Base-by-base conservation (phyloP, 805 yeast species). In the Suhomyces prunicola region DNA sequence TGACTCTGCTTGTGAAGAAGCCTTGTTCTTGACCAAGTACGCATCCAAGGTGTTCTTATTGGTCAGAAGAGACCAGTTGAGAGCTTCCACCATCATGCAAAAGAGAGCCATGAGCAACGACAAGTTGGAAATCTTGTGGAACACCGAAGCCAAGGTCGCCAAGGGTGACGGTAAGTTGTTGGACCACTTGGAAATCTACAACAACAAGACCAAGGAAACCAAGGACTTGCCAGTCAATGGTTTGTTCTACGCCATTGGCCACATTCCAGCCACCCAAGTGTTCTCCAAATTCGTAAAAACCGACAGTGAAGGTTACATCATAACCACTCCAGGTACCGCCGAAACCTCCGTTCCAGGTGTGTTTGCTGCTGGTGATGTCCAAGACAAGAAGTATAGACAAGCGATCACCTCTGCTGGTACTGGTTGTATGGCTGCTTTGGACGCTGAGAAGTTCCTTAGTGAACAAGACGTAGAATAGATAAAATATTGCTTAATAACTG, bases 341-440 rank as follows among this genome's bases (percentile, higher is more conserved):
- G 73, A 78, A 63, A 94, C 99, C 47, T 85, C 96, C 12, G 82
- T 93, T 54, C 83, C 82, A 66, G 98, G 97, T 70, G 89, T 94
- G 57, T 94, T 88, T 63, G 99, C 99, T 55, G 99, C 99, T 55
- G 99, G 99, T 76, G 99, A 94, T 69, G 99, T 94, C 53, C 99
- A 94, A 76, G 99, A 94, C 76, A 87, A 90, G 73, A 84, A 83
- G 70, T 94, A 93, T 76, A 90, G 99, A 85, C 99, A 94, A 79
- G 99, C 99, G 54, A 90, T 94, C 68, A 94, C 99, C 42, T 91
- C 97, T 71, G 99, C 99, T n/a, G 99, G 99, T 68, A 82, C 97
- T 58, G 99, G 99, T 58, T 94, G 99, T 81, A 93, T 92, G 97
- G 99, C 99, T 65, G 99, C 96, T 55, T 82, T 94, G 57, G 98